A percentile compares a stretch with the other conserved stretches of the same genome.
Conservation (phyloP, 495 filamentous ascomycete species). For the Acidomyces sp. region DNA sequence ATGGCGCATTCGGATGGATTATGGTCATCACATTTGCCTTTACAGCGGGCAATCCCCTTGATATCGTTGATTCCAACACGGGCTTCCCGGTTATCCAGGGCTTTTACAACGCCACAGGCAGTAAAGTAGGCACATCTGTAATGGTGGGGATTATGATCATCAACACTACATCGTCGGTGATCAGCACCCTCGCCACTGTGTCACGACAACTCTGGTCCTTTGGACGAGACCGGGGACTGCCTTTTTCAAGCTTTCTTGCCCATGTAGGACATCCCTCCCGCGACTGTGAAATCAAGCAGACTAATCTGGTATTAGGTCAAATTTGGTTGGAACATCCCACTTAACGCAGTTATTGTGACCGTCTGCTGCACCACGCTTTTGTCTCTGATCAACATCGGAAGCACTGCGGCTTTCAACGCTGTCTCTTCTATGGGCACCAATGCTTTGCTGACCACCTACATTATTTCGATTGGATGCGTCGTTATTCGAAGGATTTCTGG, state of each 20-base stretch:
- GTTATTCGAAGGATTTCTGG: constrained; percentile 1
- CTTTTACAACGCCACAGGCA: constrained; percentile 15
- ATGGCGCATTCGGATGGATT: constrained; percentile 10
- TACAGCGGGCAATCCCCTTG: not conserved
- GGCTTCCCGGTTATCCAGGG: constrained; percentile 10
- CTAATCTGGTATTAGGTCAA: too few species aligned
- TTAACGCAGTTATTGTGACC: constrained; percentile 7
- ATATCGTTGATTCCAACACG: not conserved
- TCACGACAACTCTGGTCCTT: constrained; percentile 16
- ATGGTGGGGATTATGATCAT: constrained; percentile 12
- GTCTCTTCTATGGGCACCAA: constrained; percentile 32
- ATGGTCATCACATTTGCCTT: constrained; percentile 12
- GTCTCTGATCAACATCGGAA: constrained; percentile 51
- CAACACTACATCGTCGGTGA: not conserved
- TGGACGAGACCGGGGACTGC: constrained; percentile 14
- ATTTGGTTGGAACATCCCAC: constrained; percentile 20
- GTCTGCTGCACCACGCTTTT: constrained; percentile 21
- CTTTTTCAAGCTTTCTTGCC: constrained; percentile 1
- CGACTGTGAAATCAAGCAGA: too few species aligned
- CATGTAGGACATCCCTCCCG: constrained; percentile 1
- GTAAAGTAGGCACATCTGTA: constrained; percentile 18
- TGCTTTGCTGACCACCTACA: constrained; percentile 9
- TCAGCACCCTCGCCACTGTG: constrained; percentile 9
- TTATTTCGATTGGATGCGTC: constrained; percentile 12
- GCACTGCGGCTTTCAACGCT: constrained; percentile 41